A percentile compares a stretch with the other conserved stretches of the same genome.
Evolutionary conservation across 352 stramenopile genomes (phyloP).

Genomic region (Pythium biforme): DNA sequence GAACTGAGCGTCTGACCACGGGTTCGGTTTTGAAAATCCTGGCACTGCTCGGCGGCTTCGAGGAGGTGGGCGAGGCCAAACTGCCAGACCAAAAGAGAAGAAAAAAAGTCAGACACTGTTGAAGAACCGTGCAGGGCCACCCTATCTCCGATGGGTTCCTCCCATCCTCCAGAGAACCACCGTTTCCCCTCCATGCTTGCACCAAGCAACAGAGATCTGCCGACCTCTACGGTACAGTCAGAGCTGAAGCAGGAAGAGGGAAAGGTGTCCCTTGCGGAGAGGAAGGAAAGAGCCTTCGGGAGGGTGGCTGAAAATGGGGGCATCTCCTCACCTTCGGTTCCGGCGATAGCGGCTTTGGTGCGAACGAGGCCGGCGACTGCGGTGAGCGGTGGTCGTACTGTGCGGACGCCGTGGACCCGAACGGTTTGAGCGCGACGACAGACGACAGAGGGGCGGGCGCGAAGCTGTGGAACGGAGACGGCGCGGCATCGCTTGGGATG

Average conservation of each 20-base stretch:
- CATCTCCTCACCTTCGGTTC: slow-evolving; percentile 18
- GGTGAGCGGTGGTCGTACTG: slow-evolving; percentile 13
- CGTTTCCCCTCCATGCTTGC: neutral
- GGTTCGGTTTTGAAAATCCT: slow-evolving; percentile 12
- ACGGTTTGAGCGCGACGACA: slow-evolving; percentile 13
- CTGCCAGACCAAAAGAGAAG: slow-evolving; percentile 30
- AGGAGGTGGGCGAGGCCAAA: slow-evolving; percentile 58
- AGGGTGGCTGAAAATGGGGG: no score
- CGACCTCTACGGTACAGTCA: neutral
- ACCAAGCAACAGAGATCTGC: neutral
- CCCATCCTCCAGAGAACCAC: slow-evolving; percentile 9
- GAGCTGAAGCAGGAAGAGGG: neutral
- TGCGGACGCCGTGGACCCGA: neutral
- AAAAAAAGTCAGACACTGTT: slow-evolving; percentile 21
- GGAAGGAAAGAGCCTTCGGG: neutral
- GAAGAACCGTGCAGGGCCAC: neutral
- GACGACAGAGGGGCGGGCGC: neutral
- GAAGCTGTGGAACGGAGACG: slow-evolving; percentile 9
- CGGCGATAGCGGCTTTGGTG: neutral
- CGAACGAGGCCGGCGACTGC: slow-evolving; percentile 19
- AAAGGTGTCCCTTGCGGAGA: neutral
- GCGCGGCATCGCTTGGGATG: slow-evolving; percentile 16
- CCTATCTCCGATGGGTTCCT: no score
- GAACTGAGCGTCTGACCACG: neutral
- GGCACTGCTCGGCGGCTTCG: slow-evolving; percentile 56